These are phyloP conservation scores for Aspergillus egyptiacus DNA, from an alignment of 495 filamentous ascomycete species.

Conservation along the genomic window DNA sequence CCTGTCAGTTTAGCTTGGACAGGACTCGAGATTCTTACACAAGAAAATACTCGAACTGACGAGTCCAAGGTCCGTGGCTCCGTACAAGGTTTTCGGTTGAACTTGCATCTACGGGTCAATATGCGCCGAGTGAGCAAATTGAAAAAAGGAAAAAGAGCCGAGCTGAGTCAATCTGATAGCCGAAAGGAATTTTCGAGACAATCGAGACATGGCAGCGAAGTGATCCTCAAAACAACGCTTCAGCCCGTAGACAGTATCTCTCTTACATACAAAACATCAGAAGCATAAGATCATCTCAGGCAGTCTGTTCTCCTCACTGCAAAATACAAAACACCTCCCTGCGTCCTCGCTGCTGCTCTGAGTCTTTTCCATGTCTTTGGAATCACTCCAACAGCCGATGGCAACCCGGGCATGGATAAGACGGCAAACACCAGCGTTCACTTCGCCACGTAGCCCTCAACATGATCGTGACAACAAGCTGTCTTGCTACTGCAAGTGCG, in stretches of 20 bases:
- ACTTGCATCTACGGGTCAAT: not conserved
- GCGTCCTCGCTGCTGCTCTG: conserved; percentile 13
- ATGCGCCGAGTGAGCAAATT: not conserved
- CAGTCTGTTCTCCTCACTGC: conserved; percentile 18
- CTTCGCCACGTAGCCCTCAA: conserved; percentile 18
- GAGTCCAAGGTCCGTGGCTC: too few relatives aligned
- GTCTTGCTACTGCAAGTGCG: conserved; percentile 4
- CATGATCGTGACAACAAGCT: conserved; percentile 13
- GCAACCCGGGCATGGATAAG: conserved; percentile 15
- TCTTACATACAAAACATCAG: conserved; percentile 30
- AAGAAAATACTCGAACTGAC: not conserved
- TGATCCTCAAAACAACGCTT: conserved; percentile 13
- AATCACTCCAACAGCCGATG: conserved; percentile 10
- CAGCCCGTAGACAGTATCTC: conserved; percentile 20
- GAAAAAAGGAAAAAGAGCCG: not conserved
- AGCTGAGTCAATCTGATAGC: not conserved
- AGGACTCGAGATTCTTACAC: not conserved
- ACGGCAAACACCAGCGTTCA: conserved; percentile 20
- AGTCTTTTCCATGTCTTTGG: conserved; percentile 12
- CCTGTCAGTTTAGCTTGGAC: not conserved
- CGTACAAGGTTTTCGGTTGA: too few relatives aligned
- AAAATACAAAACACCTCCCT: conserved; percentile 21
- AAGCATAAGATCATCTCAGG: conserved; percentile 30
- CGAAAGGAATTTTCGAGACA: not conserved
- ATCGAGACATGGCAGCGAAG: not conserved